Evolutionary conservation across 192 early-diverging fungal species (phyloP), one percentile per base, ranked within the genome.

Genomic region (Funneliformis geosporum): DNA sequence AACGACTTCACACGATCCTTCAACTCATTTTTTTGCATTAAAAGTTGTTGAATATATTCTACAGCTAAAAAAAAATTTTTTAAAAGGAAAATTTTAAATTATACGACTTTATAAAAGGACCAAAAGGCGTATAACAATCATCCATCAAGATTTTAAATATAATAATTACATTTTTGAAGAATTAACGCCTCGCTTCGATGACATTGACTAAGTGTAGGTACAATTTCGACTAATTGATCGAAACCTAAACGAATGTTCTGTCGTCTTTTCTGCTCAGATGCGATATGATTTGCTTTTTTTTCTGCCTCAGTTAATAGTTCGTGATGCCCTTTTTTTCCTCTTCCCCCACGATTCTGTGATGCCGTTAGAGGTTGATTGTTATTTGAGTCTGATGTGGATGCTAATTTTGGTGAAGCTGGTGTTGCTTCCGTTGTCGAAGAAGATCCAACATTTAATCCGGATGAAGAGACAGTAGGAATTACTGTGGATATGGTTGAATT

Each of bases 221-320:
- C 95, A 76, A 95, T 91, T 75, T 94, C 93, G 46, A 95, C 92
- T 69, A 98, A 90, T 78, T 94, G 91, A 82, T 96, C 95, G 83
- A 96, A 96, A 11, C 96, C 96, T 25, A 90, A 80, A 16, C 95
- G 89, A 82, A 98, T 98, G 79, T 97, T 96, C 73, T 95, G 93
- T 55, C 96, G 87, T 69, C 96, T 91, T 80, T 95, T 94, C 83
- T 98, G 95, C 83, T 98, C 96, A 27, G 94, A 95, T 2, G 93
- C 95, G 86, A 98, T 98, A 83, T 98, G 96, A 85, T 97, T 97
- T 12, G 93, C 93, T 80, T 94, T 94, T 82, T 97, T 97, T 72
- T 96, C 93, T n/a, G 93, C 91, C 64, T 96, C 96, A 1, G 96
- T 92, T 73, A 97, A 83, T 61, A 95, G 82, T 78, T 94, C 94